Base-by-base conservation (phyloP, 192 early-diverging fungal species). In the Ambispora gerdemannii region DNA sequence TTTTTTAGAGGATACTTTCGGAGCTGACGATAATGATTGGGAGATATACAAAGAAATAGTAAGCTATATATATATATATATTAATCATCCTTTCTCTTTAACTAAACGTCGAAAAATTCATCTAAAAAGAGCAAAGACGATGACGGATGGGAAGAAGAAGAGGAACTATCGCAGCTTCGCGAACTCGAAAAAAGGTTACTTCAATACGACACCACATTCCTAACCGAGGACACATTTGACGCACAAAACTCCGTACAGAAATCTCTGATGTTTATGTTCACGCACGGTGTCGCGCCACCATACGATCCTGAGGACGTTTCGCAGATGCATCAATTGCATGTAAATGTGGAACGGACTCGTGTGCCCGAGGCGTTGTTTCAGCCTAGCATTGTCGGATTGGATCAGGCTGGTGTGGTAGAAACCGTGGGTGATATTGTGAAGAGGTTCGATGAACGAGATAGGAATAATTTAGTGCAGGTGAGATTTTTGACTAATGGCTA, bases 1-100 rank as follows among this genome's bases (percentile, higher is more conserved):
- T 30, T 59, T 52, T 58, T 35, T 74, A 88, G 93, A 94, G 75
- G 95, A 97, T 65, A 92, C 88, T 3, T 97, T 97, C 83, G 95
- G 95, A n/a, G 89, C 88, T 4, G 91, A 95, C 67, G 93, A 95
- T 73, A 90, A 88, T 8, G 93, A 95, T 77, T 97, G 95, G 95
- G 86, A 87, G 74, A 84, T 97, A 38, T 97, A 97, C 72, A 84
- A 92, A 43, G 90, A 93, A 73, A 93, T 97, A 63, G 90, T 91
- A 86, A 77, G 86, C 73, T 13, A 19, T 22, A 47, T 33, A 36
- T 22, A 20, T 10, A 22, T 43, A 43, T 10, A 43, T 15, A 10
- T 43, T 43, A 43, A 10, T 28, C 1, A 32, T 32, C 2, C 4
- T 52, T 25, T 53, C 4, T 20, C 50, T 31, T 53, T 53, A 53